Conservation (phyloP, 805 yeast genomes). For the Schwanniomyces pseudopolymorphus region DNA sequence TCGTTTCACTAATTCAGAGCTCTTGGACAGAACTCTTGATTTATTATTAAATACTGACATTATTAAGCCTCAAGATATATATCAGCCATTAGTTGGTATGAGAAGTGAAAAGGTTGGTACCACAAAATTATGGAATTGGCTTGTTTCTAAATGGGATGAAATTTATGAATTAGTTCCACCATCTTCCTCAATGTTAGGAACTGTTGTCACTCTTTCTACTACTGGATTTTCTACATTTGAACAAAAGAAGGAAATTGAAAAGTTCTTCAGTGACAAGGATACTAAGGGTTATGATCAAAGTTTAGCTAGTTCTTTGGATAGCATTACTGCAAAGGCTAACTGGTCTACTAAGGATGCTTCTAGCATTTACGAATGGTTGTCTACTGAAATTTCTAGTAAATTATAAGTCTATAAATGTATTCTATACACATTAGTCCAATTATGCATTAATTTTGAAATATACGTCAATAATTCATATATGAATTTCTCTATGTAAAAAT, state of each 20-base stretch:
- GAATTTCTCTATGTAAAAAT: constrained; percentile 26
- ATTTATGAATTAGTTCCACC: constrained; percentile 72
- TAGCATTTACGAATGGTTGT: constrained; percentile 50
- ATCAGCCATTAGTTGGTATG: constrained; percentile 75
- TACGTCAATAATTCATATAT: not conserved
- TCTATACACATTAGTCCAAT: not conserved
- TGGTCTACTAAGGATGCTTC: constrained; percentile 59
- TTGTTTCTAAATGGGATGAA: constrained; percentile 68
- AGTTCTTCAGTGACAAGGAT: constrained; percentile 52
- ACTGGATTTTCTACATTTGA: constrained; percentile 59
- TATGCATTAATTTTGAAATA: not conserved
- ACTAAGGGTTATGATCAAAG: constrained; percentile 66
- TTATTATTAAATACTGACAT: constrained; percentile 56
- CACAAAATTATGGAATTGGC: constrained; percentile 72
- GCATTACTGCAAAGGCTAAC: constrained; percentile 51
- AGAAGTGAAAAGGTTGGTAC: constrained; percentile 63
- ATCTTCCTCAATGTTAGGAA: constrained; percentile 74
- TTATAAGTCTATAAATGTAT: not conserved
- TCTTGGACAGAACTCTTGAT: constrained; percentile 56
- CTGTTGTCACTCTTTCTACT: constrained; percentile 63
- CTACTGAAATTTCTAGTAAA: constrained; percentile 15
- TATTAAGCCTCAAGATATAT: constrained; percentile 68
- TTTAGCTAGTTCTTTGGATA: constrained; percentile 64
- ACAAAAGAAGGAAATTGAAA: constrained; percentile 50
- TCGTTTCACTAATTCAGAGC: constrained; percentile 49